These are phyloP conservation scores for Balamuthia mandrillaris DNA, from an alignment of 208 protist species.

Conservation along the genomic window DNA sequence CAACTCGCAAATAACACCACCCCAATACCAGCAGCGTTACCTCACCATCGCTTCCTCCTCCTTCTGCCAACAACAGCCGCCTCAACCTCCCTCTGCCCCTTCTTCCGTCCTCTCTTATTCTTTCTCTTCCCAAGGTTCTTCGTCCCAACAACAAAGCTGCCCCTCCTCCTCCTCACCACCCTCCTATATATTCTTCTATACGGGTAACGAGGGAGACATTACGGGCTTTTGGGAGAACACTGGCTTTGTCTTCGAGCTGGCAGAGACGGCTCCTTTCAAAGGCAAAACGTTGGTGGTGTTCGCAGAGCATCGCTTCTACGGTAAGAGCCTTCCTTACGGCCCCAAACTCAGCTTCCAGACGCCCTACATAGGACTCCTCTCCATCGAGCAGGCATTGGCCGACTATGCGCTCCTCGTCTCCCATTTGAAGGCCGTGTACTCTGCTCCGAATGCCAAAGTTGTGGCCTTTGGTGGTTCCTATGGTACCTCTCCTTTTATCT, in stretches of 20 bases:
- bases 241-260: slow-evolving; percentile 71
- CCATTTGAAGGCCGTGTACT: slow-evolving; percentile 40
- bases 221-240: slow-evolving; percentile 46
- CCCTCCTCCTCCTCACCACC: background rate
- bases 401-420: slow-evolving; percentile 74
- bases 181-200: slow-evolving; percentile 40
- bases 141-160: no score
- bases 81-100: no score
- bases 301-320: slow-evolving; percentile 80
- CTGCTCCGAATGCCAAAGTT: slow-evolving; percentile 51
- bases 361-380: slow-evolving; percentile 59
- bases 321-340: slow-evolving; percentile 67
- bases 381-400: slow-evolving; percentile 75
- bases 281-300: slow-evolving; percentile 76
- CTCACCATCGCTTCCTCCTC: background rate
- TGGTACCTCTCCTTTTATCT: slow-evolving; percentile 47
- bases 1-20: background rate
- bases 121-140: background rate
- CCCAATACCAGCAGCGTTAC: slow-evolving; percentile 23
- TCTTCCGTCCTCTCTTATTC: no score
- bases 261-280: no score
- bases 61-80: background rate
- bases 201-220: slow-evolving; percentile 58
- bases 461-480: slow-evolving; percentile 79
- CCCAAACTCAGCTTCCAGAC: background rate